Conservation (phyloP, 306 rosid species). For the Castanea crenata region DNA sequence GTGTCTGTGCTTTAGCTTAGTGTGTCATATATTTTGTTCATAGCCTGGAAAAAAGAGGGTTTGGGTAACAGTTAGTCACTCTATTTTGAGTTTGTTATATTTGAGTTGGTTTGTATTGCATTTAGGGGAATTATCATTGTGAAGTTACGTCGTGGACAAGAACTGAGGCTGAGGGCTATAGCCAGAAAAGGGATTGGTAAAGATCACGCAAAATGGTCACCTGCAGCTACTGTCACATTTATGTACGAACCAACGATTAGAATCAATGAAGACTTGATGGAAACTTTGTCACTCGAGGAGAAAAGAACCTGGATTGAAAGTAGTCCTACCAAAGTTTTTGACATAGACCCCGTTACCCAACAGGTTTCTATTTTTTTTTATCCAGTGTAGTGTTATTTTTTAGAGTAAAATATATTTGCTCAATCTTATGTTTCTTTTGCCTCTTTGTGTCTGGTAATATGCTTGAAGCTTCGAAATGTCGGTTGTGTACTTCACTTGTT, state of each 20-base stretch:
- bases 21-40: too few relatives aligned
- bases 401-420: background rate
- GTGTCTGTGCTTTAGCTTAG: too few relatives aligned
- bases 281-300: constrained; percentile 70
- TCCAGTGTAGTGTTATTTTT: background rate
- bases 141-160: constrained; percentile 86
- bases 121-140: constrained; percentile 91
- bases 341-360: constrained; percentile 61
- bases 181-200: constrained; percentile 97
- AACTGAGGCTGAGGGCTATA: constrained; percentile 90
- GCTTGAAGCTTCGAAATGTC: background rate
- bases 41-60: too few relatives aligned
- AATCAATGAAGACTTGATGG: constrained; percentile 92
- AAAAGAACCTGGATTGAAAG: constrained; percentile 85
- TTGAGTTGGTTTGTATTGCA: constrained; percentile 15
- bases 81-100: background rate
- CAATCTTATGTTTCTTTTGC: background rate
- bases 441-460: background rate
- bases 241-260: constrained; percentile 93
- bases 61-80: too few relatives aligned
- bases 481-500: background rate
- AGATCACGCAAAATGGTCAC: constrained; percentile 99
- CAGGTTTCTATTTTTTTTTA: constrained; percentile 58
- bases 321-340: constrained; percentile 86
- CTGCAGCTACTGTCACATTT: constrained; percentile 94